Evolutionary conservation across 169 alveolate species (phyloP), one percentile per base, ranked within the genome.

Genomic region (Babesia sp.): DNA sequence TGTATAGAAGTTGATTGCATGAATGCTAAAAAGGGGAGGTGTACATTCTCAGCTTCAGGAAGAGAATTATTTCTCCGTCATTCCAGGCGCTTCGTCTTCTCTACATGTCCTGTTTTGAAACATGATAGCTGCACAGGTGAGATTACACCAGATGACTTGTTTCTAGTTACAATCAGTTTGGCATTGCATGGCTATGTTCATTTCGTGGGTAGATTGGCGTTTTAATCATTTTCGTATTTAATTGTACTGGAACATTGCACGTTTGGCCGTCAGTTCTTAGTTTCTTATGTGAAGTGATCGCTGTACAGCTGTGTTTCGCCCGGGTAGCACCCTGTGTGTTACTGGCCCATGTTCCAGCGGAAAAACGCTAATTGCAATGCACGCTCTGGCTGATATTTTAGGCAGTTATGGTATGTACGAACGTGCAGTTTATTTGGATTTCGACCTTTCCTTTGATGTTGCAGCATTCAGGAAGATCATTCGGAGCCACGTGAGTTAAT

Each of bases 1-100:
- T n/a, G n/a, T n/a, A n/a, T n/a, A n/a, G n/a, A n/a, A n/a, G n/a
- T n/a, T n/a, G n/a, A n/a, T n/a, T 45, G 37, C 28, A 63, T 63
- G 72, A 22, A 29, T 6, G 6, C 2, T 20, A 18, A 4, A 28
- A 22, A 46, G 34, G 72, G 58, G 3, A 45, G 61, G 26, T 64
- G 74, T 42, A 64, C 57, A 14, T 64, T 48, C 51, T 64, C 61
- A 26, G 74, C 74, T 12, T 36, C 74, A 2, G 74, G 74, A 8
- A 11, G 59, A 4, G 24, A 39, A 16, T 34, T 64, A 16, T 45
- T 26, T 56, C 74, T 42, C 55, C 74, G 74, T 6, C 24, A 64
- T 29, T 45, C 54, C 48, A 41, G 61, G 34, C 59, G 46, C 31
- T 64, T 46, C 24, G 33, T 45, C 46, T 64, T 64, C 61, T 8